Conservation (phyloP, 2,329 filamentous ascomycete genomes). For the Venturia oleaginea region DNA sequence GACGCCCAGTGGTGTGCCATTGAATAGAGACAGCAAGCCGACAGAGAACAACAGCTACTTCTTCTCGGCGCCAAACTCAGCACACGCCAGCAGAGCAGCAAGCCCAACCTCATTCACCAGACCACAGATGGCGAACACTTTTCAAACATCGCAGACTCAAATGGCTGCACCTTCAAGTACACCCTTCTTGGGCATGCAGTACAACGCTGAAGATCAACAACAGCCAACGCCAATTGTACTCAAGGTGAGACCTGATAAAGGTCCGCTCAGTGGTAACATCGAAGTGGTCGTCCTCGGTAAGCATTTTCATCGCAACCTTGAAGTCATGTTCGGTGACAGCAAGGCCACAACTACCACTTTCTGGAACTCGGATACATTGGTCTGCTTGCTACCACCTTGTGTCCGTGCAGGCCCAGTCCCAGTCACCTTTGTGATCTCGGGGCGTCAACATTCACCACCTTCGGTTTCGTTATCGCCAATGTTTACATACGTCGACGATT, state of each 20-base stretch:
- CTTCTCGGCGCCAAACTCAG: constrained; percentile 63
- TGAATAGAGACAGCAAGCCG: constrained; percentile 38
- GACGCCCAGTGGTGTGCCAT: constrained; percentile 54
- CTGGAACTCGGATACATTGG: constrained; percentile 71
- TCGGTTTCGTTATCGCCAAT: constrained; percentile 31
- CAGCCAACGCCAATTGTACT: constrained; percentile 54
- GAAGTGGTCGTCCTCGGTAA: constrained; percentile 80
- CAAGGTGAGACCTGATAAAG: constrained; percentile 75
- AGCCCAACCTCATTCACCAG: constrained; percentile 46
- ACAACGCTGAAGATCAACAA: background rate
- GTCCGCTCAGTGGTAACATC: constrained; percentile 72
- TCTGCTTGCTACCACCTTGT: constrained; percentile 68
- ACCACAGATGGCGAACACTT: constrained; percentile 26
- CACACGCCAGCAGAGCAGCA: constrained; percentile 67
- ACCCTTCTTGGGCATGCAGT: background rate
- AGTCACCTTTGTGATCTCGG: constrained; percentile 56
- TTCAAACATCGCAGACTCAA: background rate
- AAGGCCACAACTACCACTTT: constrained; percentile 65
- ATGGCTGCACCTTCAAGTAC: background rate
- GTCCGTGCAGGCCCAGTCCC: constrained; percentile 57
- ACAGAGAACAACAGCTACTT: constrained; percentile 51
- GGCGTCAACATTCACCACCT: constrained; percentile 38
- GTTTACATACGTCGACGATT: constrained; percentile 65
- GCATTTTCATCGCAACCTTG: constrained; percentile 68
- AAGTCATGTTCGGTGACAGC: constrained; percentile 74